These are phyloP conservation scores for Tetrapisispora taiwanensis DNA, from an alignment of 805 yeast species.

Conservation along the genomic window DNA sequence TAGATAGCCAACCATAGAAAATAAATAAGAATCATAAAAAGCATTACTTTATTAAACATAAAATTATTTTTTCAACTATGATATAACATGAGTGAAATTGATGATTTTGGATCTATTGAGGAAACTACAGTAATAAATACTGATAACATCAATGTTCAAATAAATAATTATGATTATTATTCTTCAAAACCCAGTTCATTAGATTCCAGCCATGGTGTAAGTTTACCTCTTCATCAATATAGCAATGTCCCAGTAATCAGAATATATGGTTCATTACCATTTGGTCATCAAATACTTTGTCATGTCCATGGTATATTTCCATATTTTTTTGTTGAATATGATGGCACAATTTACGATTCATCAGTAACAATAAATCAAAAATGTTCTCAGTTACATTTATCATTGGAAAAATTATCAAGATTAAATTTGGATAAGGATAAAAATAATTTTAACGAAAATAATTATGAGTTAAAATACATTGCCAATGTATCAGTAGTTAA, in stretches of 20 bases:
- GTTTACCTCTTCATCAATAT: conserved; percentile 27
- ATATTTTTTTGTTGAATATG: conserved; percentile 59
- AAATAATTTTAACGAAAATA: background rate
- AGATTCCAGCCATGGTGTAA: conserved; percentile 36
- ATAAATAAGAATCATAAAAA: too few species aligned
- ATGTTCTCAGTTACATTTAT: conserved; percentile 32
- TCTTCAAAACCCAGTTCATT: conserved; percentile 44
- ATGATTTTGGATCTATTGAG: background rate
- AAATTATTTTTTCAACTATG: background rate
- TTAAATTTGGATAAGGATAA: conserved; percentile 1
- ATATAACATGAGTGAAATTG: background rate
- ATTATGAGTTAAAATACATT: conserved; percentile 33
- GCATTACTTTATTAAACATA: too few species aligned
- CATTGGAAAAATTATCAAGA: conserved; percentile 33
- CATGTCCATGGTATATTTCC: conserved; percentile 85
- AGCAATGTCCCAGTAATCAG: conserved; percentile 64
- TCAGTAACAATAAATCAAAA: conserved; percentile 24
- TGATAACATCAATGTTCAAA: conserved; percentile 37
- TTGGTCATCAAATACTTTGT: conserved; percentile 49
- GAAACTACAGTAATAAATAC: conserved; percentile 4
- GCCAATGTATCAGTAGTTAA: conserved; percentile 56
- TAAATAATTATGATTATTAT: conserved; percentile 58
- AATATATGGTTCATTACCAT: conserved; percentile 58
- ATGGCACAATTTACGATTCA: conserved; percentile 29
- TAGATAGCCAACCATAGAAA: too few species aligned